These are phyloP conservation scores for Dillenia suffruticosa DNA, from an alignment of 164 flowering plant genomes.

Conservation along the genomic window DNA sequence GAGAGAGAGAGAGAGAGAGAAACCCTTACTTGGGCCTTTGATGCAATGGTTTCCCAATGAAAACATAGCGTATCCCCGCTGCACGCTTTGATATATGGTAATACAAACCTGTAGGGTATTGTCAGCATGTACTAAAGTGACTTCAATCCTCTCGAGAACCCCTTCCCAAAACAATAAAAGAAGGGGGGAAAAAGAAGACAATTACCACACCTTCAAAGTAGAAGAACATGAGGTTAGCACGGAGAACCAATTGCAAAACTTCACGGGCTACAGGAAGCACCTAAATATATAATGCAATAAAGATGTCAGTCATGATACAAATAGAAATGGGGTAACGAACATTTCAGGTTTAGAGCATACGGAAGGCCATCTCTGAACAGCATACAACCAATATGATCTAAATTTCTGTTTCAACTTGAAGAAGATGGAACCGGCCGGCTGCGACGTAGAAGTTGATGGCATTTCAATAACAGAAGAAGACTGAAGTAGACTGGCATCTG, in stretches of 20 bases:
- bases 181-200: too few species aligned
- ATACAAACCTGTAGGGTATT: slow-evolving; percentile 58
- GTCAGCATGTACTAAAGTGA: neutral
- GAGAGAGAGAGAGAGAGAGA: neutral
- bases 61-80: slow-evolving; percentile 85
- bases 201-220: slow-evolving; percentile 79
- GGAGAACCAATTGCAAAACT: slow-evolving; percentile 68
- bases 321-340: neutral
- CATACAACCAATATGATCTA: slow-evolving; percentile 40
- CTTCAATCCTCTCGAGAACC: too few species aligned
- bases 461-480: slow-evolving; percentile 24
- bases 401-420: slow-evolving; percentile 55
- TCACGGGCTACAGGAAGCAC: slow-evolving; percentile 81
- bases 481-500: slow-evolving; percentile 26
- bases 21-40: slow-evolving; percentile 78
- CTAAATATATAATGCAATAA: slow-evolving; percentile 29
- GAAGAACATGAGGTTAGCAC: slow-evolving; percentile 91
- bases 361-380: slow-evolving; percentile 78
- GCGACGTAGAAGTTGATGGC: slow-evolving; percentile 35
- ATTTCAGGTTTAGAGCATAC: slow-evolving; percentile 33
- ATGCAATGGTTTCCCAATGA: slow-evolving; percentile 83
- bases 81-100: slow-evolving; percentile 94
- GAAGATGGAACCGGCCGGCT: slow-evolving; percentile 27
- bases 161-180: too few species aligned
- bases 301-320: neutral